A percentile compares a stretch with the other conserved stretches of the same genome.
Conservation (phyloP, 306 rosid species). For the Medicago ruthenica region DNA sequence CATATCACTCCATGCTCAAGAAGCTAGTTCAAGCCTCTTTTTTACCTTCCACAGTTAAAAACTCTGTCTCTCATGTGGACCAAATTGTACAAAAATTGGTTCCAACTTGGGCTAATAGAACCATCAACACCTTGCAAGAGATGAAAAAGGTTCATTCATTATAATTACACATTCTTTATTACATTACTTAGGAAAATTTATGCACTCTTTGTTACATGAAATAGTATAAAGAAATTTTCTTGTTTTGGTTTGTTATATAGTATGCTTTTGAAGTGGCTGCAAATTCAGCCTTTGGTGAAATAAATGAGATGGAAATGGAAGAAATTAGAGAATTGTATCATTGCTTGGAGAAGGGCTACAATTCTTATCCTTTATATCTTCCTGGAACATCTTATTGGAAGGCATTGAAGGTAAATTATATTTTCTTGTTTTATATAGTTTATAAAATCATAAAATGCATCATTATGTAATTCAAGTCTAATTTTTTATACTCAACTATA, state of each 20-base stretch:
- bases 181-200: neutral
- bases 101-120: constrained; percentile 64
- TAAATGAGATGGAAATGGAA: constrained; percentile 60
- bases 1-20: constrained; percentile 75
- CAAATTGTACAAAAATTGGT: constrained; percentile 59
- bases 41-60: constrained; percentile 60
- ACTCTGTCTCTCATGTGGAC: constrained; percentile 70
- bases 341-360: constrained; percentile 83
- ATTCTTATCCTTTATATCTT: constrained; percentile 77
- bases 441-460: neutral
- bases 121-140: constrained; percentile 78
- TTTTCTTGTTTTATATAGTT: neutral
- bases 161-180: neutral
- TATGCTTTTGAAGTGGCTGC: constrained; percentile 92
- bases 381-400: constrained; percentile 76
- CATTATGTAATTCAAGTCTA: neutral
- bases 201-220: neutral
- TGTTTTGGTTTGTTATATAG: constrained; percentile 42
- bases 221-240: neutral
- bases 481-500: neutral
- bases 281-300: constrained; percentile 73
- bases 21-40: constrained; percentile 70
- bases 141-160: constrained; percentile 74
- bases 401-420: constrained; percentile 69
- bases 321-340: constrained; percentile 67